phyloP scores from a whole-genome alignment of 768 basidiomycete species.

The Leccinum olivaceopallidum region DNA sequence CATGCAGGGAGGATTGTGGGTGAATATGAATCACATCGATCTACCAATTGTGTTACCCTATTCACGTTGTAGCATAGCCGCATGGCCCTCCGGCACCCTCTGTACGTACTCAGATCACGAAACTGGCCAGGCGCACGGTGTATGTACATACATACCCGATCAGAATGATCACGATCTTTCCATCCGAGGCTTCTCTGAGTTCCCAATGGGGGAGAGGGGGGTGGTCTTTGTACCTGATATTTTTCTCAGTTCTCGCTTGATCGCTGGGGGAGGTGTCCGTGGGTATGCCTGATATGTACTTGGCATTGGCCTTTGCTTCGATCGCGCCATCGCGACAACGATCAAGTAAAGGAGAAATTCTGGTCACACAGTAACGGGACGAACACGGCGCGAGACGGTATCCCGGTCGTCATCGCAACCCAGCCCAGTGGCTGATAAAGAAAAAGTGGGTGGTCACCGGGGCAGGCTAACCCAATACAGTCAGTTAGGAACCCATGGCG shows the following conservation, averaged over 20 bases:
- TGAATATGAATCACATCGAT: slow-evolving; percentile 12
- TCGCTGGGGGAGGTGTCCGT: background rate
- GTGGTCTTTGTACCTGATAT: slow-evolving; percentile 22
- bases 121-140: slow-evolving; percentile 1
- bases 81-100: background rate
- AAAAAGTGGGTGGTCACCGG: background rate
- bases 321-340: slow-evolving; percentile 1
- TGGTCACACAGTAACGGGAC: slow-evolving; percentile 29
- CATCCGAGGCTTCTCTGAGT: slow-evolving; percentile 5
- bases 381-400: slow-evolving; percentile 26
- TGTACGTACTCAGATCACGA: slow-evolving; percentile 13
- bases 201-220: slow-evolving; percentile 2
- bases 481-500: background rate
- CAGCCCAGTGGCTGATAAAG: slow-evolving; percentile 13
- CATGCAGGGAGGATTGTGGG: slow-evolving; percentile 11
- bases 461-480: background rate
- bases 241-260: slow-evolving; percentile 9
- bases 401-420: slow-evolving; percentile 35
- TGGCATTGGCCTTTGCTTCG: slow-evolving; percentile 1
- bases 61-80: slow-evolving; percentile 8
- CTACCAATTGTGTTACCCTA: slow-evolving; percentile 5
- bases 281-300: slow-evolving; percentile 6
- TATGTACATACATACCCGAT: background rate
- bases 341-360: slow-evolving; percentile 14
- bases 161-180: slow-evolving; percentile 12